Base-by-base conservation (phyloP, 2,329 filamentous ascomycete species). In the Arthrinium puccinioides region DNA sequence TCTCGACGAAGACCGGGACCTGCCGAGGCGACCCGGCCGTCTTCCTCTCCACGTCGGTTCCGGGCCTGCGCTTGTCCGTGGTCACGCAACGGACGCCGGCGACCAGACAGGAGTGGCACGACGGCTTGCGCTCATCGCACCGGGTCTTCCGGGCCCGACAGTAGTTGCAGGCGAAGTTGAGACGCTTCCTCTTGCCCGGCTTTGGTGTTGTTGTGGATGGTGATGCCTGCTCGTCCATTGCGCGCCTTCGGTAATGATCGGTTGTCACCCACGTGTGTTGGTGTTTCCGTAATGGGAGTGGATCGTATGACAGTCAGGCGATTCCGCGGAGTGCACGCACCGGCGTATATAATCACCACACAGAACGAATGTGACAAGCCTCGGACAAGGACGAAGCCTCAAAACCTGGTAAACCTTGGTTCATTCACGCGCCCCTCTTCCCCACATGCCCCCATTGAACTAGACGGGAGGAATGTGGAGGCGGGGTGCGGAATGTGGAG, bases 91-190 rank as follows among this genome's bases (percentile, higher is more conserved):
- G 32, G 11, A 42, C 33, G 2, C 40, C 40, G 19, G 40, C 40
- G 11, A 21, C 35, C 18, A 36, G 28, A 25, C 40, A 42, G 6
- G 40, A 38, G 19, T 28, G 40, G 28, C 40, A 42, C 6, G 40
- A 39, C 10, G 40, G 40, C 29, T 39, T 39, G 18, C 34, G 36
- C 32, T 42, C 40, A 30, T 39, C 40, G 20, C 40, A 42, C 4
- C 40, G 32, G 7, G 40, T 39, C 25, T 42, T 42, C 6, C 40
- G 16, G 4, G 20, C 34, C 8, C 40, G 30, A 25, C 40, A 42
- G 20, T 42, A 42, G 18, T 39, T 42, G 24, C 40, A 49, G 21
- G 40, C 37, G n/a, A 38, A 42, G 32, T 42, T 38, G 15, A 35
- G 37, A 4, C 31, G 32, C 14, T 34, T 28, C 9, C 40, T 36